A percentile compares a stretch with the other conserved stretches of the same genome.
Conservation (phyloP, 2,329 filamentous ascomycete species). For the Sporothrix globosa region DNA sequence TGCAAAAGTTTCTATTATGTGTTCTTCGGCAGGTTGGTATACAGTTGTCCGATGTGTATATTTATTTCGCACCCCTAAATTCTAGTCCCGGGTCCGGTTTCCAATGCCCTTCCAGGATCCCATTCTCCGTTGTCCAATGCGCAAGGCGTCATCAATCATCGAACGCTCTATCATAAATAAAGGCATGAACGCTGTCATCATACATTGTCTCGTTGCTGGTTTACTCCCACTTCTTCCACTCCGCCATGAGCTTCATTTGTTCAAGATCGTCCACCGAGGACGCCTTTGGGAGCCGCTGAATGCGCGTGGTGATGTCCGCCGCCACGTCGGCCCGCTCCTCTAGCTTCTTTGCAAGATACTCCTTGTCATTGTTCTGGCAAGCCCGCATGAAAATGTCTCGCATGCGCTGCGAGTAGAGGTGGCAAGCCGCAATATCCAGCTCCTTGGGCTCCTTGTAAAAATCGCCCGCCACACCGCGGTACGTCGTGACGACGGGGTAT, state of each 20-base stretch:
- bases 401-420: slow-evolving; percentile 82
- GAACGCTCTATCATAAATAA: neutral
- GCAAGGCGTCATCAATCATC: neutral
- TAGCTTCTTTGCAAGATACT: slow-evolving; percentile 61
- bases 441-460: slow-evolving; percentile 66
- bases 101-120: neutral
- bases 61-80: neutral
- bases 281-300: slow-evolving; percentile 42
- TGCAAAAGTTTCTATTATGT: neutral
- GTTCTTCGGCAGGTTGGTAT: neutral
- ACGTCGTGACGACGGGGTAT: slow-evolving; percentile 61
- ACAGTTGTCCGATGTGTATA: neutral
- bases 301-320: slow-evolving; percentile 59
- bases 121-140: neutral
- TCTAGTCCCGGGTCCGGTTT: neutral
- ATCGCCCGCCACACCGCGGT: slow-evolving; percentile 61
- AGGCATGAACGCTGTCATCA: neutral
- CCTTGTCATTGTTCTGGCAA: slow-evolving; percentile 67
- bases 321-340: slow-evolving; percentile 64
- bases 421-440: slow-evolving; percentile 62
- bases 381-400: slow-evolving; percentile 70
- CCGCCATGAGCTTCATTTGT: slow-evolving; percentile 54
- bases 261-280: slow-evolving; percentile 47
- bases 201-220: neutral
- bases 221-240: slow-evolving; percentile 64